Evolutionary conservation across 2,329 filamentous ascomycete species (phyloP).

Genomic region (Pseudocercospora pini-densiflorae): DNA sequence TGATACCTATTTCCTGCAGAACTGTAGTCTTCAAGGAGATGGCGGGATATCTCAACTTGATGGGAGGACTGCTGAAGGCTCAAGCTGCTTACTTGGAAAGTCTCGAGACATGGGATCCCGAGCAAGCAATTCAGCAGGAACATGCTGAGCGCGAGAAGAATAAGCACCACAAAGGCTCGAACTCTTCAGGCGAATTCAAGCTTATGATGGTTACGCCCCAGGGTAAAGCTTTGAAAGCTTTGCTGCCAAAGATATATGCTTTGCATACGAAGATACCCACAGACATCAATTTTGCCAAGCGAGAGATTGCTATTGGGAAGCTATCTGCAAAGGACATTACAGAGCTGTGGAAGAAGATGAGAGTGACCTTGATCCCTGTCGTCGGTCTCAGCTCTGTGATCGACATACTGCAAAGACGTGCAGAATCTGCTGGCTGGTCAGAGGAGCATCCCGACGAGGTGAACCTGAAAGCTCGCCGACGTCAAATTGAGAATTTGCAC

Average conservation of each 20-base stretch:
- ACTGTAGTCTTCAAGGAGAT: conserved; percentile 68
- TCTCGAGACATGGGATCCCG: conserved; percentile 62
- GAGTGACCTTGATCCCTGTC: conserved; percentile 68
- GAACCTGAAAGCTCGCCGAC: conserved; percentile 22
- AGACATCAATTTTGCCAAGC: conserved; percentile 73
- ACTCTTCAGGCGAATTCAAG: not conserved
- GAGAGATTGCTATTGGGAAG: conserved; percentile 73
- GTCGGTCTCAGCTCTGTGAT: conserved; percentile 70
- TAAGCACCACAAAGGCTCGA: not conserved
- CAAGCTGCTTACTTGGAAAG: conserved; percentile 68
- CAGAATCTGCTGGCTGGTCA: conserved; percentile 60
- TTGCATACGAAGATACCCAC: conserved; percentile 69
- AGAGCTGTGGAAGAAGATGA: conserved; percentile 62
- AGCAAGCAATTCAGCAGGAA: conserved; percentile 12
- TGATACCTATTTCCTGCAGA: conserved; percentile 70
- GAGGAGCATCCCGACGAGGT: conserved; percentile 24
- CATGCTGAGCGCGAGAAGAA: conserved; percentile 27
- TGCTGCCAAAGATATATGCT: conserved; percentile 44
- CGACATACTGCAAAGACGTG: conserved; percentile 70
- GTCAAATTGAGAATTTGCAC: conserved; percentile 54
- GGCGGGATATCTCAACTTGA: conserved; percentile 60
- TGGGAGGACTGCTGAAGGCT: conserved; percentile 60
- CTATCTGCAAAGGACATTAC: conserved; percentile 67
- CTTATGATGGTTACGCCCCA: conserved; percentile 31
- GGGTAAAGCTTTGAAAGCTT: conserved; percentile 38